A percentile compares a stretch with the other conserved stretches of the same genome.
Evolutionary conservation across 164 flowering plant genomes (phyloP).

Genomic region (Chimonanthus praecox): DNA sequence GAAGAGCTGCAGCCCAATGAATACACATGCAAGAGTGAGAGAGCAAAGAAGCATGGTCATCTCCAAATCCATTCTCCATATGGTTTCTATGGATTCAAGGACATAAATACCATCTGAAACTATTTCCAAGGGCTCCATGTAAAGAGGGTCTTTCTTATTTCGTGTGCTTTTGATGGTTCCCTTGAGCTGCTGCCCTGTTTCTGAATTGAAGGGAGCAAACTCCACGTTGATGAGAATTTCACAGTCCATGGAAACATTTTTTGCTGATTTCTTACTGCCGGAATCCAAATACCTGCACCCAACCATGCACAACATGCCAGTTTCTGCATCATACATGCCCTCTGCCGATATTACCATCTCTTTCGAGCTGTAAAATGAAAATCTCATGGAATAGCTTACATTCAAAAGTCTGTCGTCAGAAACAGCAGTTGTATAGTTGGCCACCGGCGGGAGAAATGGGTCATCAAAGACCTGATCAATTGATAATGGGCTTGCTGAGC

Average conservation of each 20-base stretch:
- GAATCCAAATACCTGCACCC: conserved; percentile 42
- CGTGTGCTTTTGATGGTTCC: conserved; percentile 56
- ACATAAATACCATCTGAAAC: conserved; percentile 18
- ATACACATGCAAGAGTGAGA: conserved; percentile 47
- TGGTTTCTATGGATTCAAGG: conserved; percentile 12
- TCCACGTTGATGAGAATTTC: conserved; percentile 42
- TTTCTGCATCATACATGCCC: conserved; percentile 51
- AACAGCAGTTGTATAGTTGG: background rate
- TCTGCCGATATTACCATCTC: conserved; percentile 44
- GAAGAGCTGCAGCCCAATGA: conserved; percentile 40
- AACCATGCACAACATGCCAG: conserved; percentile 65
- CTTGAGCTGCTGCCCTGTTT: conserved; percentile 21
- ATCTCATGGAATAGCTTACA: conserved; percentile 43
- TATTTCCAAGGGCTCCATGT: conserved; percentile 36
- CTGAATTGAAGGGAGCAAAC: conserved; percentile 37
- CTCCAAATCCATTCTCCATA: conserved; percentile 60
- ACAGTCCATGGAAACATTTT: conserved; percentile 38
- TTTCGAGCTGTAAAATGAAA: background rate
- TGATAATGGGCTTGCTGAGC: conserved; percentile 28
- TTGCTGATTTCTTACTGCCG: background rate
- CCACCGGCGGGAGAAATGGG: background rate
- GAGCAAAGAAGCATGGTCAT: conserved; percentile 48
- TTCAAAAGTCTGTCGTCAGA: conserved; percentile 21
- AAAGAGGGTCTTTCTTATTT: conserved; percentile 35
- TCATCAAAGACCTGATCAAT: conserved; percentile 29